Evolutionary conservation across 1,139 yeast genomes (phyloP).

Genomic region (Yamadazyma epiphylla): DNA sequence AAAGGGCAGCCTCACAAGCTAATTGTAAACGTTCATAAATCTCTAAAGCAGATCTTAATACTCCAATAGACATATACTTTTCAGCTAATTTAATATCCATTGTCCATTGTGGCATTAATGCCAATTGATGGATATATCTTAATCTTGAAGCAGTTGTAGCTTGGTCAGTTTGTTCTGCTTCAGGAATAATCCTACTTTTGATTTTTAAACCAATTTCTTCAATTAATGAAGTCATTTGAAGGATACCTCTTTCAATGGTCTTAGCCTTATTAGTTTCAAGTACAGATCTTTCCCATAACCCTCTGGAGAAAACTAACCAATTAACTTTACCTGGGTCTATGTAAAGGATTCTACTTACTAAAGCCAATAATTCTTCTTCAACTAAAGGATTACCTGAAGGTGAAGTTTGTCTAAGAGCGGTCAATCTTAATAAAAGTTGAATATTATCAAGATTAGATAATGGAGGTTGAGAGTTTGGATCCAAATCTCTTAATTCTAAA

Average conservation of each 20-base stretch:
- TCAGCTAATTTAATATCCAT: conserved; percentile 84
- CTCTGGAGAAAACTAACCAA: conserved; percentile 79
- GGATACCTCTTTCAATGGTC: conserved; percentile 89
- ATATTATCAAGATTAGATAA: conserved; percentile 68
- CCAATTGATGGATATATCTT: conserved; percentile 68
- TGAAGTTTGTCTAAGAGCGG: conserved; percentile 63
- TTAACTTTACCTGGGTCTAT: conserved; percentile 47
- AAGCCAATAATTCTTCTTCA: conserved; percentile 77
- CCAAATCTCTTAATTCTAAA: conserved; percentile 46
- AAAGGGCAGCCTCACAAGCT: conserved; percentile 82
- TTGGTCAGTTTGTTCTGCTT: conserved; percentile 21
- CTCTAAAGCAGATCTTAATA: conserved; percentile 81
- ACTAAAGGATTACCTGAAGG: conserved; percentile 70
- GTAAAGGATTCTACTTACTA: conserved; percentile 67
- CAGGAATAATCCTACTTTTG: conserved; percentile 57
- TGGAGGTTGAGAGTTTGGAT: conserved; percentile 80
- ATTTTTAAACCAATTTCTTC: conserved; percentile 82
- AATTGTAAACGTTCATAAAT: conserved; percentile 78
- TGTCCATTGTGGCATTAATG: conserved; percentile 81
- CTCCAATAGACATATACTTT: conserved; percentile 82
- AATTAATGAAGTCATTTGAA: conserved; percentile 88
- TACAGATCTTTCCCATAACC: conserved; percentile 86
- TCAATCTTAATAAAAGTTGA: conserved; percentile 66
- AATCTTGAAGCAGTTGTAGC: conserved; percentile 48
- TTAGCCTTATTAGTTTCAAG: conserved; percentile 77